phyloP scores from a whole-genome alignment of 257 asterid species.

The Lycium ferocissimum region DNA sequence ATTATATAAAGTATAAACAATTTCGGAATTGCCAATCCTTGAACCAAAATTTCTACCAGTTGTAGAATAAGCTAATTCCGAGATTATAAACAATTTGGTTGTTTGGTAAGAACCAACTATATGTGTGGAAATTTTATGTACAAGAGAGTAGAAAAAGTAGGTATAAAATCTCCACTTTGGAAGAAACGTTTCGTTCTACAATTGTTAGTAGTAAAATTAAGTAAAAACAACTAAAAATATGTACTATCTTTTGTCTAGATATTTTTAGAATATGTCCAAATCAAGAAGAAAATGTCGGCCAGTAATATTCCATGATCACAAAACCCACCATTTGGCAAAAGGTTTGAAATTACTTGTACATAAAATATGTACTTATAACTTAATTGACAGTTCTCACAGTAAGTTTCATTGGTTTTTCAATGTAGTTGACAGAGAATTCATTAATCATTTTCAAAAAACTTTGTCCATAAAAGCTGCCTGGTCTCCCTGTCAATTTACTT shows the following conservation, averaged over 20 bases:
- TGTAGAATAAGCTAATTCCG: background rate
- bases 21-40: too few relatives aligned
- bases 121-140: background rate
- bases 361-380: background rate
- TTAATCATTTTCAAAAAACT: background rate
- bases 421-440: background rate
- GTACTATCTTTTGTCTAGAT: background rate
- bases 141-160: background rate
- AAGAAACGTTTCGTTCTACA: background rate
- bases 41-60: background rate
- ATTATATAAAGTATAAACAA: too few relatives aligned
- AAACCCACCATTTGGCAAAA: background rate
- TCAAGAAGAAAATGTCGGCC: slow-evolving; percentile 11
- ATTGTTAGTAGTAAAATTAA: background rate
- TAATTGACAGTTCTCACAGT: background rate
- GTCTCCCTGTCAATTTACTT: background rate
- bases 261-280: background rate
- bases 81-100: background rate
- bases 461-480: background rate
- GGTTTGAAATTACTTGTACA: background rate
- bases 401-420: background rate
- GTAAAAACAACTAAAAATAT: background rate
- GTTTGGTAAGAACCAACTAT: slow-evolving; percentile 3
- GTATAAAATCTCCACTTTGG: background rate
- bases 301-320: background rate